Evolutionary conservation across 257 asterid species (phyloP).

Genomic region (Penstemon barbatus): DNA sequence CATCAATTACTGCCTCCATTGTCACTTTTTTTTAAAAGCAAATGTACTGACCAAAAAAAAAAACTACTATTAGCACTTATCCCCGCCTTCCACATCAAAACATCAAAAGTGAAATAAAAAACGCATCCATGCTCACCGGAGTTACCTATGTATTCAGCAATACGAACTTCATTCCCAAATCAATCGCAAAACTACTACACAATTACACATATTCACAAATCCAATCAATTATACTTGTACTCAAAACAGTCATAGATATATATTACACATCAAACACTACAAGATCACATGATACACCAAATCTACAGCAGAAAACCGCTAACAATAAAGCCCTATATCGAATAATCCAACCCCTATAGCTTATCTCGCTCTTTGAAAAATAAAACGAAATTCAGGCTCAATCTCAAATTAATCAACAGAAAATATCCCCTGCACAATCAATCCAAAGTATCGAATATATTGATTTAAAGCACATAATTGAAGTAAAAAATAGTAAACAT

Average conservation of each 20-base stretch:
- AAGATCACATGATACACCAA: no score
- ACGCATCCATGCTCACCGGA: slow-evolving; percentile 27
- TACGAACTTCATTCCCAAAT: slow-evolving; percentile 26
- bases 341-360: no score
- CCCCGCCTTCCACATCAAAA: slow-evolving; percentile 15
- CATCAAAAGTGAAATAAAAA: slow-evolving; percentile 9
- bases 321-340: no score
- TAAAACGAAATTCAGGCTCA: no score
- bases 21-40: slow-evolving; percentile 30
- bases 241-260: no score
- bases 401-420: slow-evolving; percentile 15
- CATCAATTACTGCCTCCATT: slow-evolving; percentile 60
- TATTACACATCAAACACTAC: no score
- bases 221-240: not conserved
- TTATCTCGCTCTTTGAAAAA: no score
- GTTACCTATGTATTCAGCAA: slow-evolving; percentile 20
- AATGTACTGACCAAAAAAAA: slow-evolving; percentile 32
- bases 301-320: no score
- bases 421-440: slow-evolving; percentile 6
- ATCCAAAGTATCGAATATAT: slow-evolving; percentile 6
- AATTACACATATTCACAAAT: not conserved
- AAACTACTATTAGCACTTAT: not conserved
- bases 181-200: slow-evolving; percentile 31
- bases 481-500: slow-evolving; percentile 18
- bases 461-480: slow-evolving; percentile 8